A percentile compares a stretch with the other conserved stretches of the same genome.
These are phyloP conservation scores for Rhododendron simsii DNA, from an alignment of 148 eudicot genomes.

Conservation along the genomic window DNA sequence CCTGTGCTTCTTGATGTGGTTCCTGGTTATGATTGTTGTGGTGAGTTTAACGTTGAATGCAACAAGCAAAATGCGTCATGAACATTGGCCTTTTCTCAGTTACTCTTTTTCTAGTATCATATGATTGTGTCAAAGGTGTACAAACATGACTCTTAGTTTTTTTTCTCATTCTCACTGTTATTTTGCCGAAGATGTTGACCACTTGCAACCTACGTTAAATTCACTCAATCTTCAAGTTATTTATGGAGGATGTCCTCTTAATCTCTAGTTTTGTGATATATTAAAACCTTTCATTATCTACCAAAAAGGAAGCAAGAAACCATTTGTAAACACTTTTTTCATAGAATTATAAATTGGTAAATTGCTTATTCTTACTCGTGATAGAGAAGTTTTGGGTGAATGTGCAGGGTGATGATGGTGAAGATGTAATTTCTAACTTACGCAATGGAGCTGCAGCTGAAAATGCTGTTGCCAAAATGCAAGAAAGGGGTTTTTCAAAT, in stretches of 20 bases:
- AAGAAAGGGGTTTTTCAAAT: constrained; percentile 73
- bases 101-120: background rate
- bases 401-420: constrained; percentile 69
- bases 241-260: background rate
- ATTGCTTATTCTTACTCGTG: background rate
- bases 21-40: background rate
- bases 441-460: constrained; percentile 86
- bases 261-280: background rate
- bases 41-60: background rate
- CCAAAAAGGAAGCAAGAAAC: background rate
- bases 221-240: background rate
- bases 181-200: background rate
- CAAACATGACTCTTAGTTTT: background rate
- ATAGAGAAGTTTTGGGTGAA: background rate
- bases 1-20: background rate
- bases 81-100: background rate
- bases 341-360: background rate
- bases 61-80: background rate
- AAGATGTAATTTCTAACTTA: constrained; percentile 57
- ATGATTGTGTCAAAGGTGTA: background rate
- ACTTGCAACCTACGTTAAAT: background rate
- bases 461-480: constrained; percentile 81
- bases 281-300: background rate
- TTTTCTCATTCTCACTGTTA: background rate
- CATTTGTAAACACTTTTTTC: background rate